Conservation (phyloP, 2,329 filamentous ascomycete genomes). For the Thermoascus crustaceus region DNA sequence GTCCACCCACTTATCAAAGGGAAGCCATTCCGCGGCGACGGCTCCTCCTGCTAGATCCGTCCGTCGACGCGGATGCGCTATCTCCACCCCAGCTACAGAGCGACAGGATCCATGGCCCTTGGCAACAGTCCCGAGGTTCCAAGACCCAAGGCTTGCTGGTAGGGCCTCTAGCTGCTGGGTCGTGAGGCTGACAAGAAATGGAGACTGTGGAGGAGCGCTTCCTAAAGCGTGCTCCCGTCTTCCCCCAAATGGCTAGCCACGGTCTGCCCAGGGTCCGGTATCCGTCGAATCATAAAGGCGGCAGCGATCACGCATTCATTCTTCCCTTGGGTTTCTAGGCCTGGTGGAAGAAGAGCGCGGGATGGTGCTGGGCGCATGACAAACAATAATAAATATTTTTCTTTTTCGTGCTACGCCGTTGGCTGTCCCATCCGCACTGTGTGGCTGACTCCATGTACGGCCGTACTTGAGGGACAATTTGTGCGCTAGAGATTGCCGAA, state of each 20-base stretch:
- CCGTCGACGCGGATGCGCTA: slow-evolving; percentile 17
- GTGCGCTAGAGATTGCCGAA: neutral
- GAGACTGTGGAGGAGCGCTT: slow-evolving; percentile 1
- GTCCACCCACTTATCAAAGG: neutral
- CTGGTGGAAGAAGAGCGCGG: no score
- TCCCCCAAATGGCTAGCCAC: neutral
- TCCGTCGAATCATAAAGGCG: neutral
- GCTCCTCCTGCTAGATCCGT: slow-evolving; percentile 15
- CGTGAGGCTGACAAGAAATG: neutral
- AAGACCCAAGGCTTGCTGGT: no score
- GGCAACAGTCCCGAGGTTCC: neutral
- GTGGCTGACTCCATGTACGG: neutral
- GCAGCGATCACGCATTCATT: neutral
- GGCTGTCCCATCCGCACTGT: neutral
- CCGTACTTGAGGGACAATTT: neutral
- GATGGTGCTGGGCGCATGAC: no score
- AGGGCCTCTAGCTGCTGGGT: no score
- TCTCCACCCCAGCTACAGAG: slow-evolving; percentile 13
- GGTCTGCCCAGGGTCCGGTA: neutral
- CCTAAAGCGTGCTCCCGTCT: no score
- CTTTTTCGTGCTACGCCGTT: neutral
- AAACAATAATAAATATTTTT: no score
- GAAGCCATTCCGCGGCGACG: slow-evolving; percentile 15
- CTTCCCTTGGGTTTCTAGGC: no score
- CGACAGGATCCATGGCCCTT: slow-evolving; percentile 5